Conservation (phyloP, 257 asterid species). For the Primulina tabacum region DNA sequence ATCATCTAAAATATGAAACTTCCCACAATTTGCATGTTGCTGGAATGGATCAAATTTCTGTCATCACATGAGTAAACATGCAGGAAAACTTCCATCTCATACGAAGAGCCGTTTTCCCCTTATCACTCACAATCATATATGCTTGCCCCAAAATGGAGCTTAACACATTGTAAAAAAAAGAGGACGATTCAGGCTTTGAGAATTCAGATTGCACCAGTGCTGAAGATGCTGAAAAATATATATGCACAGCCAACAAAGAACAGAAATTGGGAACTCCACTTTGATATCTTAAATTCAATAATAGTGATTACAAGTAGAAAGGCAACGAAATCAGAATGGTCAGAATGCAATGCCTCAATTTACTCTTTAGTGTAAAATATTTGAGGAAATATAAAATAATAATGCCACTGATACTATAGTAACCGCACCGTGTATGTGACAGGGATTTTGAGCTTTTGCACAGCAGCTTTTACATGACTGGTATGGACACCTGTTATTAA, state of each 20-base stretch:
- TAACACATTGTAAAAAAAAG: background rate
- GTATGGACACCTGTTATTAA: conserved; percentile 75
- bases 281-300: background rate
- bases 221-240: background rate
- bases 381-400: too few relatives aligned
- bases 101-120: background rate
- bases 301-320: background rate
- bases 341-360: background rate
- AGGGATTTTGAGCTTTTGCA: conserved; percentile 94
- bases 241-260: background rate
- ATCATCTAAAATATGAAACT: background rate
- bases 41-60: background rate
- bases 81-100: background rate
- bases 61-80: background rate
- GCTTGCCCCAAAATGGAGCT: background rate
- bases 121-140: background rate
- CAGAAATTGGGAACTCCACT: background rate
- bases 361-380: too few relatives aligned
- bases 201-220: background rate
- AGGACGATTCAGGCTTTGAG: background rate
- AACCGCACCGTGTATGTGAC: conserved; percentile 84
- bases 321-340: background rate
- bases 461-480: conserved; percentile 96
- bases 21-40: background rate
- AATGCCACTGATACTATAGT: conserved; percentile 6